These are phyloP conservation scores for Phytopythium montanum DNA, from an alignment of 352 stramenopile species.

Conservation along the genomic window DNA sequence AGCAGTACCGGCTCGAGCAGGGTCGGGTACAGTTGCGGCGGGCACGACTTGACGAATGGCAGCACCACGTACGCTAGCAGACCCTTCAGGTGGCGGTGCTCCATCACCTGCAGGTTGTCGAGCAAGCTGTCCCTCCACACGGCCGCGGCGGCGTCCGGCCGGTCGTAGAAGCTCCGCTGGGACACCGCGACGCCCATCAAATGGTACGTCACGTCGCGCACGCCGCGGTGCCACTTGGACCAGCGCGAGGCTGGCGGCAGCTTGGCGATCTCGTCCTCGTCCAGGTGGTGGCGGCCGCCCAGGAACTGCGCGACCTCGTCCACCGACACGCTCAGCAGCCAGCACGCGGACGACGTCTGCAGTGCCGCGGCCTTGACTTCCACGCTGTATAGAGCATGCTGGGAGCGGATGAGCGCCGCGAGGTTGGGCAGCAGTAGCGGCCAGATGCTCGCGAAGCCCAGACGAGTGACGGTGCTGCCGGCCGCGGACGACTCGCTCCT, in stretches of 20 bases:
- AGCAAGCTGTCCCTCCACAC: conserved; percentile 63
- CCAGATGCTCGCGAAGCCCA: conserved; percentile 56
- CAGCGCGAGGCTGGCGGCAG: conserved; percentile 44
- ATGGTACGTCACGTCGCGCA: conserved; percentile 77
- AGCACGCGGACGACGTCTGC: conserved; percentile 55
- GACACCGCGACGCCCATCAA: conserved; percentile 58
- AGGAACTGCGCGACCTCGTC: conserved; percentile 76
- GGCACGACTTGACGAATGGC: conserved; percentile 69
- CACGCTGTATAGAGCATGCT: conserved; percentile 56
- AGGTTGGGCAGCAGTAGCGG: conserved; percentile 72
- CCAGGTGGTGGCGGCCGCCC: conserved; percentile 66
- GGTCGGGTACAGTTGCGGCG: conserved; percentile 44
- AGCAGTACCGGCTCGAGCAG: conserved; percentile 62
- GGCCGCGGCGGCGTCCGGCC: conserved; percentile 30
- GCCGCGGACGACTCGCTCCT: background rate
- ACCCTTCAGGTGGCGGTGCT: conserved; percentile 72
- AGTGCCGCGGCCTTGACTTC: conserved; percentile 48
- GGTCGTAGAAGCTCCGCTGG: conserved; percentile 50
- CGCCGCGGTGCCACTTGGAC: conserved; percentile 82
- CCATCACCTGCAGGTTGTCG: conserved; percentile 58
- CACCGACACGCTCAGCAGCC: conserved; percentile 63
- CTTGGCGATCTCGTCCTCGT: conserved; percentile 62
- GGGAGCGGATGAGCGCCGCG: conserved; percentile 44
- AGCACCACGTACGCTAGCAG: conserved; percentile 65
- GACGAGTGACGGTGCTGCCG: background rate